Conservation (phyloP, 2,329 filamentous ascomycete species). For the Sphaerulina populicola region DNA sequence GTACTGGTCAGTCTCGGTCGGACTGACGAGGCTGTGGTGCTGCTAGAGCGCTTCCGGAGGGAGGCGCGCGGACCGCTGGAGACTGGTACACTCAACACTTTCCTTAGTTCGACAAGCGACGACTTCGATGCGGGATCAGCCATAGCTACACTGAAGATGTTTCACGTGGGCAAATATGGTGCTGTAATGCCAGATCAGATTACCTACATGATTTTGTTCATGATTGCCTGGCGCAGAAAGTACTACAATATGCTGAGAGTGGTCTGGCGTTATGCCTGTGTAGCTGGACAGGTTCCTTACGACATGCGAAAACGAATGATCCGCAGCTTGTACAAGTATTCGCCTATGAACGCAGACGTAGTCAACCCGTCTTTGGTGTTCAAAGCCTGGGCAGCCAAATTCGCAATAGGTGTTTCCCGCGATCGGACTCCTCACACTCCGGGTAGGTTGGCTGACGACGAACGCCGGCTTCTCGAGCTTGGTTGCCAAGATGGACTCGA, state of each 20-base stretch:
- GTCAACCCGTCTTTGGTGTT: slow-evolving; percentile 10
- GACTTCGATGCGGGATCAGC: slow-evolving; percentile 15
- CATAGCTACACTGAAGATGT: slow-evolving; percentile 15
- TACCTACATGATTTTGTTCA: slow-evolving; percentile 22
- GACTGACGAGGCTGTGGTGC: slow-evolving; percentile 15
- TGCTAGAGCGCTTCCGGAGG: slow-evolving; percentile 18
- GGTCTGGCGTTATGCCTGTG: slow-evolving; percentile 31
- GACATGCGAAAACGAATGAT: slow-evolving; percentile 12
- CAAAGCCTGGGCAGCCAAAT: slow-evolving; percentile 21
- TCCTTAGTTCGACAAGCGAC: slow-evolving; percentile 20
- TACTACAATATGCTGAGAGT: slow-evolving; percentile 29
- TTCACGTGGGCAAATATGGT: slow-evolving; percentile 11
- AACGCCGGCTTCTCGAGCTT: background rate
- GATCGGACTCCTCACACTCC: background rate
- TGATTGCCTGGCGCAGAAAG: slow-evolving; percentile 21
- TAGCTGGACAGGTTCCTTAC: slow-evolving; percentile 19
- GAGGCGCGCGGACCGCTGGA: slow-evolving; percentile 5
- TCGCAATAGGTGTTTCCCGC: slow-evolving; percentile 19
- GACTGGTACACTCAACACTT: slow-evolving; percentile 21
- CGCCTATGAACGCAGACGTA: background rate
- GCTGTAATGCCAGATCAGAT: slow-evolving; percentile 9
- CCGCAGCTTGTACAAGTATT: slow-evolving; percentile 8
- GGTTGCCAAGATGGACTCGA: background rate
- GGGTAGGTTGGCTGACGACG: background rate
- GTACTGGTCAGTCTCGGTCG: slow-evolving; percentile 21